phyloP scores from a whole-genome alignment of 495 filamentous ascomycete genomes.

The Penicillium steckii region DNA sequence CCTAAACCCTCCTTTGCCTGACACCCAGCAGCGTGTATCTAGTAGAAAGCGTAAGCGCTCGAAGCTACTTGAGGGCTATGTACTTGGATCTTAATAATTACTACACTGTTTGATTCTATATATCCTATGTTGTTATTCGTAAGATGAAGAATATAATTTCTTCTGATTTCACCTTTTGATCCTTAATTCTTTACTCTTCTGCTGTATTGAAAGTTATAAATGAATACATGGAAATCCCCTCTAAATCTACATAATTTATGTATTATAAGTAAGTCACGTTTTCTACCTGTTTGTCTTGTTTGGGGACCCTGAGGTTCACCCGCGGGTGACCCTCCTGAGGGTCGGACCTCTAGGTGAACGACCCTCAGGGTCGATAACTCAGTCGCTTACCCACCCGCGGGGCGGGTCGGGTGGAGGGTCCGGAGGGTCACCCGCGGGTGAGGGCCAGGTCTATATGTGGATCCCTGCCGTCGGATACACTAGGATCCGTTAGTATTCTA shows the following conservation, averaged over 20 bases:
- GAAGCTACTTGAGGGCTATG: slow-evolving; percentile 8
- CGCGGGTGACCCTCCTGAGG: slow-evolving; percentile 1
- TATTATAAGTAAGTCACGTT: neutral
- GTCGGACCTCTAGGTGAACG: neutral
- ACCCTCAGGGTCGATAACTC: neutral
- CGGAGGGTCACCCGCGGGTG: neutral
- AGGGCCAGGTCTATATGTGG: neutral
- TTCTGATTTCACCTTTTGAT: slow-evolving; percentile 1
- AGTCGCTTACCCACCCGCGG: neutral
- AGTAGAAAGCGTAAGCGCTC: slow-evolving; percentile 7
- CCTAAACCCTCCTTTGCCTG: slow-evolving; percentile 1
- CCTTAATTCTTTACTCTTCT: neutral
- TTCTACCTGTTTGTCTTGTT: slow-evolving; percentile 4
- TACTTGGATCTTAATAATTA: slow-evolving; percentile 9
- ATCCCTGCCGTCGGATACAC: too few relatives aligned
- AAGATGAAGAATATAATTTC: neutral
- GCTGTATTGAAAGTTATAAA: slow-evolving; percentile 2
- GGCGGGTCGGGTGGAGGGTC: neutral
- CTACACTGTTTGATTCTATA: slow-evolving; percentile 3
- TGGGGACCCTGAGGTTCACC: slow-evolving; percentile 4
- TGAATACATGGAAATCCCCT: slow-evolving; percentile 3
- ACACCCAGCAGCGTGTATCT: slow-evolving; percentile 6
- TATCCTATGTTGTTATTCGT: slow-evolving; percentile 3
- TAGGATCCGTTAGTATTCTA: too few relatives aligned
- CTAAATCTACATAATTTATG: slow-evolving; percentile 2